phyloP scores from a whole-genome alignment of 768 basidiomycete genomes.

The Russula ochroleuca region DNA sequence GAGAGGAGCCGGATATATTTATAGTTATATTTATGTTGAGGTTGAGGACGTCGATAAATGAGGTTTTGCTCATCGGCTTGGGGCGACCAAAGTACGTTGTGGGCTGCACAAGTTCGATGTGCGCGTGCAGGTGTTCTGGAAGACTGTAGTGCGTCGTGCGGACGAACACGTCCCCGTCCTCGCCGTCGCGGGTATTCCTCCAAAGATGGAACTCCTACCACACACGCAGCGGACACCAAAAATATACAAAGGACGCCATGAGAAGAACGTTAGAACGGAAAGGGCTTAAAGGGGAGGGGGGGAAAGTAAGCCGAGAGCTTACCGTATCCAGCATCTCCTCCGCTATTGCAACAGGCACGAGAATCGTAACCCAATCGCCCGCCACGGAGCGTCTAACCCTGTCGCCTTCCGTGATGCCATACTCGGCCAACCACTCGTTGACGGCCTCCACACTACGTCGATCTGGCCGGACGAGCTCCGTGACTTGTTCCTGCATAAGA shows the following conservation, averaged over 20 bases:
- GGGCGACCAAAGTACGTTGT: slow-evolving; percentile 61
- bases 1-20: neutral
- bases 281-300: neutral
- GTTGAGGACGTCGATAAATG: slow-evolving; percentile 28
- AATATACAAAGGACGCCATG: neutral
- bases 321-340: slow-evolving; percentile 73
- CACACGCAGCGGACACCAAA: neutral
- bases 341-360: slow-evolving; percentile 52
- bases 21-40: neutral
- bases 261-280: neutral
- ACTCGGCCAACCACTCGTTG: slow-evolving; percentile 55
- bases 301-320: slow-evolving; percentile 26
- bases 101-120: slow-evolving; percentile 66
- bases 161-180: slow-evolving; percentile 34
- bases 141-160: slow-evolving; percentile 70
- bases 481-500: slow-evolving; percentile 62
- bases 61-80: slow-evolving; percentile 41
- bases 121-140: slow-evolving; percentile 52
- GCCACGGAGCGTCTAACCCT: slow-evolving; percentile 52
- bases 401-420: slow-evolving; percentile 45
- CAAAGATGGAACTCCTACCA: slow-evolving; percentile 61
- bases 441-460: slow-evolving; percentile 50
- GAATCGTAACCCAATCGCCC: slow-evolving; percentile 64
- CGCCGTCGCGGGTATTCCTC: slow-evolving; percentile 50
- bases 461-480: slow-evolving; percentile 56